phyloP scores from a whole-genome alignment of 805 yeast species.

The Schizosaccharomyces octosporus region DNA sequence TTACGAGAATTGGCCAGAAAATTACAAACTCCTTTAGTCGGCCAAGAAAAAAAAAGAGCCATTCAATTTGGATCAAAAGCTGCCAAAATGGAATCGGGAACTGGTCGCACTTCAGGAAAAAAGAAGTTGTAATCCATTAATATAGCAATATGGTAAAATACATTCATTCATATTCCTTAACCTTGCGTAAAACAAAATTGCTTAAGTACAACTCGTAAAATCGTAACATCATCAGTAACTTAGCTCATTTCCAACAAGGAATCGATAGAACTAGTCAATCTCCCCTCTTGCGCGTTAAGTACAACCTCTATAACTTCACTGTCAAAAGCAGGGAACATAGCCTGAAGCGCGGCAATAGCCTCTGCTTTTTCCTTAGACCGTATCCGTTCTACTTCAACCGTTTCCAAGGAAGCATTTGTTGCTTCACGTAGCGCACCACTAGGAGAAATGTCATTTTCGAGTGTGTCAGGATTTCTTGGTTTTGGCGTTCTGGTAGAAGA shows the following conservation, averaged over 20 bases:
- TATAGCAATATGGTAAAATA: neutral
- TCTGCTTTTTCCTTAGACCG: conserved; percentile 22
- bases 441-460: neutral
- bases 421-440: conserved; percentile 10
- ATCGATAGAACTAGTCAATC: conserved; percentile 54
- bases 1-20: conserved; percentile 16
- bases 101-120: conserved; percentile 23
- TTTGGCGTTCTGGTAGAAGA: neutral
- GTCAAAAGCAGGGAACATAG: conserved; percentile 60
- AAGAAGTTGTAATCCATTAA: neutral
- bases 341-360: conserved; percentile 26
- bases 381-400: conserved; percentile 16
- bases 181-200: neutral
- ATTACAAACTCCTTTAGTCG: conserved; percentile 35
- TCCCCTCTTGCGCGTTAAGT: conserved; percentile 35
- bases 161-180: neutral
- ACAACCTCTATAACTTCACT: conserved; percentile 45
- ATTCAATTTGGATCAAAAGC: conserved; percentile 85
- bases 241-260: conserved; percentile 18
- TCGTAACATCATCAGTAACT: neutral
- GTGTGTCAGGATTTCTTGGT: neutral
- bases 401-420: conserved; percentile 16
- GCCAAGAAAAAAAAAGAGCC: conserved; percentile 66
- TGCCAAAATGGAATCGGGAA: conserved; percentile 73
- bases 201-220: too few relatives aligned